phyloP scores from a whole-genome alignment of 2,329 filamentous ascomycete species.

The Aspergillus clavatus region DNA sequence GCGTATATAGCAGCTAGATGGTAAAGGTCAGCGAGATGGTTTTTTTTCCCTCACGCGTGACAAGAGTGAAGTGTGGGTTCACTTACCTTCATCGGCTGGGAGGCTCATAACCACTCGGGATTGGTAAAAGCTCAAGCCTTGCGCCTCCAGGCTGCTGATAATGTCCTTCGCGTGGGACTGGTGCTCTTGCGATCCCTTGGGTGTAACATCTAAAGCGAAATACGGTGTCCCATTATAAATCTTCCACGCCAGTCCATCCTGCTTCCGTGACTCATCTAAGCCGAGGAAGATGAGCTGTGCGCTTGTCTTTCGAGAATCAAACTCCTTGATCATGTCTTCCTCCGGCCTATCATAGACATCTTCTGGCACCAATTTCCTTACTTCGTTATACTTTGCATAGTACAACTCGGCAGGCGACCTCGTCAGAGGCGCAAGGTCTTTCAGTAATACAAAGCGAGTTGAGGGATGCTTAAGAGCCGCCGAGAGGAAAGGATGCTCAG shows the following conservation, averaged over 20 bases:
- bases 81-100: constrained; percentile 56
- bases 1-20: constrained; percentile 77
- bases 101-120: constrained; percentile 61
- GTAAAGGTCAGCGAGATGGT: constrained; percentile 1
- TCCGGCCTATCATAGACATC: constrained; percentile 69
- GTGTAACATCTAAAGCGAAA: constrained; percentile 86
- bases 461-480: constrained; percentile 45
- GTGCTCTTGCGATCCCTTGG: constrained; percentile 59
- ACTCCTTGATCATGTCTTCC: constrained; percentile 65
- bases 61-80: not conserved
- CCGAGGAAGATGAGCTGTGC: constrained; percentile 82
- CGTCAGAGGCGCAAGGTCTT: constrained; percentile 70
- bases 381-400: constrained; percentile 63
- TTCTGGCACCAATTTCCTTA: constrained; percentile 64
- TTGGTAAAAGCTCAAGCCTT: constrained; percentile 61
- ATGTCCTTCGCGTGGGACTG: constrained; percentile 53
- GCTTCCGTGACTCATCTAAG: constrained; percentile 60
- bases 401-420: constrained; percentile 58
- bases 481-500: constrained; percentile 45
- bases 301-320: constrained; percentile 63
- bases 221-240: constrained; percentile 73
- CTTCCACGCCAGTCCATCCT: constrained; percentile 42
- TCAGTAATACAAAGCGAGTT: constrained; percentile 67
- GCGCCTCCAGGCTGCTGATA: constrained; percentile 55
- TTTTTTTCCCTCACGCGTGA: not conserved